These are phyloP conservation scores for Ustilago sp. DNA, from an alignment of 1,284 basidiomycete genomes.

Conservation along the genomic window DNA sequence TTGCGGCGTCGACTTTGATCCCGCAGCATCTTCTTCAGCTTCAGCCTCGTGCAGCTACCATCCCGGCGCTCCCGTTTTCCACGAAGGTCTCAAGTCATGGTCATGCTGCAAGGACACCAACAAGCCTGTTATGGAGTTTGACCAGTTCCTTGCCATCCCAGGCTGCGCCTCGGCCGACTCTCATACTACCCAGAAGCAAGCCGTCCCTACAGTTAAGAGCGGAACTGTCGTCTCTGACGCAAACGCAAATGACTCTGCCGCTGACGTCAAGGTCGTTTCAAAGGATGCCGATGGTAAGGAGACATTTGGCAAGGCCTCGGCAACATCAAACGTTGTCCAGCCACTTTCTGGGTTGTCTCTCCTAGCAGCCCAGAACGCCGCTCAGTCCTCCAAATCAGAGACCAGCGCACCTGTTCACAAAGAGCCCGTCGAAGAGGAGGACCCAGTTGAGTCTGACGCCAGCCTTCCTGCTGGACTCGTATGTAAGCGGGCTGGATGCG, in stretches of 20 bases:
- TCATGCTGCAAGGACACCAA: constrained; percentile 68
- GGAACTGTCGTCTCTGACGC: constrained; percentile 34
- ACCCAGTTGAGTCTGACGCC: constrained; percentile 23
- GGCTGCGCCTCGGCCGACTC: constrained; percentile 55
- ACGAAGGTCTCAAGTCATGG: constrained; percentile 69
- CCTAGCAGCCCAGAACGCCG: constrained; percentile 43
- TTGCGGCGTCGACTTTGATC: constrained; percentile 62
- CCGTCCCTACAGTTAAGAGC: constrained; percentile 41
- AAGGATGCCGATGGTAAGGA: constrained; percentile 47
- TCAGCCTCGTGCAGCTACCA: constrained; percentile 58
- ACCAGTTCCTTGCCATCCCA: constrained; percentile 63
- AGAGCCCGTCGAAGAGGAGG: constrained; percentile 42
- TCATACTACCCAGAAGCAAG: constrained; percentile 60
- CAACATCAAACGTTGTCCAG: constrained; percentile 27
- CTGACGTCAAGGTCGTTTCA: constrained; percentile 7
- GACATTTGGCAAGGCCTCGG: constrained; percentile 25
- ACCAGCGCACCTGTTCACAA: constrained; percentile 14
- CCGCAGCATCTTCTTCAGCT: constrained; percentile 11
- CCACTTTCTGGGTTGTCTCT: constrained; percentile 43
- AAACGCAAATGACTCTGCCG: constrained; percentile 15
- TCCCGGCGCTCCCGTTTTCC: constrained; percentile 67
- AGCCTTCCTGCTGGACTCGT: constrained; percentile 35
- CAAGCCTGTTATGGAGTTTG: constrained; percentile 69
- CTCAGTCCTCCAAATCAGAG: constrained; percentile 12
- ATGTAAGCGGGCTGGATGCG: constrained; percentile 59